Evolutionary conservation across 2,329 filamentous ascomycete species (phyloP).

Genomic region (Metarhizium robertsii): DNA sequence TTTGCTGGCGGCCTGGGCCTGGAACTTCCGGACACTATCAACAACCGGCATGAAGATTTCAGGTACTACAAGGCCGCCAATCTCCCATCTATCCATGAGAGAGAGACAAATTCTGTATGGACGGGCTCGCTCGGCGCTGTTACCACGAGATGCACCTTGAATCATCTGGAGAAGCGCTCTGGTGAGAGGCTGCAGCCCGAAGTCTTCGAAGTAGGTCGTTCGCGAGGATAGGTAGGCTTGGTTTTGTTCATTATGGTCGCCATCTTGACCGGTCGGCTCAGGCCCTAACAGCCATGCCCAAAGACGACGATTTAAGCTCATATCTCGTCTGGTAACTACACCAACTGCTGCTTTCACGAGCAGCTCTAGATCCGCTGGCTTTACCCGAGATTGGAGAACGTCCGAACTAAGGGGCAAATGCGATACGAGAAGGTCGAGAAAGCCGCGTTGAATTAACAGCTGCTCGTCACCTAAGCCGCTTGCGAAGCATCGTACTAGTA

Average conservation of each 20-base stretch:
- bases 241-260: conserved; percentile 35
- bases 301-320: conserved; percentile 91
- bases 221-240: conserved; percentile 43
- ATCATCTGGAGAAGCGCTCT: conserved; percentile 72
- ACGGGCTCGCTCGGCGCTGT: conserved; percentile 56
- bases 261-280: conserved; percentile 42
- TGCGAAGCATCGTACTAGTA: conserved; percentile 84
- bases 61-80: conserved; percentile 81
- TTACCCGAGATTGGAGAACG: conserved; percentile 68
- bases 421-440: conserved; percentile 83
- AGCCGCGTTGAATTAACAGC: conserved; percentile 85
- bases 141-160: conserved; percentile 25
- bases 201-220: conserved; percentile 74
- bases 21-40: conserved; percentile 68
- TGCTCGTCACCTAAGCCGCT: conserved; percentile 83
- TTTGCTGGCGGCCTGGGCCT: conserved; percentile 53
- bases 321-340: conserved; percentile 83
- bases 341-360: conserved; percentile 75
- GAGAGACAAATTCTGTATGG: conserved; percentile 91
- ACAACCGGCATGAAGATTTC: conserved; percentile 83
- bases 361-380: conserved; percentile 66
- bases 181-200: conserved; percentile 66
- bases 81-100: conserved; percentile 97
- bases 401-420: conserved; percentile 78
- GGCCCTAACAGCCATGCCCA: conserved; percentile 95